These are phyloP conservation scores for Sambucus nigra DNA, from an alignment of 129 eudicot genomes.

Conservation along the genomic window DNA sequence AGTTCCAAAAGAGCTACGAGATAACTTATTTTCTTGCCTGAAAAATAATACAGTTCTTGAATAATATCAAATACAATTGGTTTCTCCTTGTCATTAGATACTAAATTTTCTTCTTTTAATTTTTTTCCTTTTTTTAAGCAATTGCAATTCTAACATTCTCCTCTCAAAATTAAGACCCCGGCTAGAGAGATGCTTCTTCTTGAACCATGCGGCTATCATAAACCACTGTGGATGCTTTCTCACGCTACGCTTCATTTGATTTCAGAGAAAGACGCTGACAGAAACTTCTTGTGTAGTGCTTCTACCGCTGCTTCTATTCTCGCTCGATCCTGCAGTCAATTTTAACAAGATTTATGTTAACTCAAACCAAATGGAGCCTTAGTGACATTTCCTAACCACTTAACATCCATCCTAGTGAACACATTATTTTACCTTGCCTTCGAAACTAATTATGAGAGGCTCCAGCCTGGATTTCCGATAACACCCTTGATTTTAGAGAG, in stretches of 20 bases:
- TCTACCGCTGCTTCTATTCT: conserved; percentile 59
- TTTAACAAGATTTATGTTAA: neutral
- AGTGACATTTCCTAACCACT: neutral
- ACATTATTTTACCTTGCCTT: conserved; percentile 60
- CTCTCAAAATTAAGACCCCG: neutral
- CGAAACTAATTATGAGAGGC: conserved; percentile 48
- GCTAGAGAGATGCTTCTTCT: neutral
- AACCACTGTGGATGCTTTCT: neutral
- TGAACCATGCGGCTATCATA: neutral
- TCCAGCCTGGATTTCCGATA: conserved; percentile 72
- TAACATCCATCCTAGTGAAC: neutral
- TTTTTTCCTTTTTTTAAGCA: no score
- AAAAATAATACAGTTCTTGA: no score
- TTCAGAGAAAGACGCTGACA: conserved; percentile 21
- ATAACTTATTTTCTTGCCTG: no score
- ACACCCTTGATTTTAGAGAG: conserved; percentile 35
- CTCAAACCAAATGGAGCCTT: no score
- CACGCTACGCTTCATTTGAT: conserved; percentile 5
- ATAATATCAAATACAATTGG: no score
- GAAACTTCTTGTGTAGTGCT: conserved; percentile 44
- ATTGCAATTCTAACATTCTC: neutral
- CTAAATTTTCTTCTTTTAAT: no score
- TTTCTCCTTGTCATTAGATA: no score
- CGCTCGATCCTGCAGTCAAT: conserved; percentile 49
- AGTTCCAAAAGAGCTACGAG: no score